Evolutionary conservation across 805 yeast genomes (phyloP).

Genomic region (Lachancea meyersii): DNA sequence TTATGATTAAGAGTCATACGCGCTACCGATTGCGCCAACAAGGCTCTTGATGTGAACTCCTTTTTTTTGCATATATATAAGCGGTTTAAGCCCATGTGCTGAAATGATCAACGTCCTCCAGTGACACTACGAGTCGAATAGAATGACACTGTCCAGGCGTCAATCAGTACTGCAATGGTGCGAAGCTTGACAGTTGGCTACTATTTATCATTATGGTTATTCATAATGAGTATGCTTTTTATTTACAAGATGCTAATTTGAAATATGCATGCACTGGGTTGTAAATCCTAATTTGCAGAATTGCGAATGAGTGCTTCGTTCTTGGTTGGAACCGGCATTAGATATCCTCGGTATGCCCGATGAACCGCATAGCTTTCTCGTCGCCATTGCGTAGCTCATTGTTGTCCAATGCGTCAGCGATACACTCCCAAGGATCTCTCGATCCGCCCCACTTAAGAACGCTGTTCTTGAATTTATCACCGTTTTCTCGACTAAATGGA

Average conservation of each 20-base stretch:
- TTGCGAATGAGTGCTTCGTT: too few species aligned
- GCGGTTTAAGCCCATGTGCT: neutral
- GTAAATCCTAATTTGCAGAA: too few species aligned
- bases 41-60: too few species aligned
- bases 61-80: neutral
- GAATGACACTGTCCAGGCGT: too few species aligned
- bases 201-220: too few species aligned
- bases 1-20: constrained; percentile 25
- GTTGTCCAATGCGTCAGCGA: constrained; percentile 70
- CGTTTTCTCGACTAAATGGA: constrained; percentile 68
- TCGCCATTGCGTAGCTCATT: constrained; percentile 62
- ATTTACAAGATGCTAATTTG: constrained; percentile 3
- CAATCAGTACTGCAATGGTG: too few species aligned
- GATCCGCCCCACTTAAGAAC: constrained; percentile 93
- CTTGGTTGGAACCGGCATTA: too few species aligned
- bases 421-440: constrained; percentile 78
- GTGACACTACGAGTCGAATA: too few species aligned
- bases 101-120: too few species aligned
- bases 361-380: constrained; percentile 56
- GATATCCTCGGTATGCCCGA: constrained; percentile 33
- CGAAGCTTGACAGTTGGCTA: too few species aligned
- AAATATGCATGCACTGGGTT: neutral
- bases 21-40: constrained; percentile 27
- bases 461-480: constrained; percentile 62
- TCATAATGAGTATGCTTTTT: neutral